These are phyloP conservation scores for Passiflora organensis DNA, from an alignment of 345 rosid genomes.

Conservation along the genomic window DNA sequence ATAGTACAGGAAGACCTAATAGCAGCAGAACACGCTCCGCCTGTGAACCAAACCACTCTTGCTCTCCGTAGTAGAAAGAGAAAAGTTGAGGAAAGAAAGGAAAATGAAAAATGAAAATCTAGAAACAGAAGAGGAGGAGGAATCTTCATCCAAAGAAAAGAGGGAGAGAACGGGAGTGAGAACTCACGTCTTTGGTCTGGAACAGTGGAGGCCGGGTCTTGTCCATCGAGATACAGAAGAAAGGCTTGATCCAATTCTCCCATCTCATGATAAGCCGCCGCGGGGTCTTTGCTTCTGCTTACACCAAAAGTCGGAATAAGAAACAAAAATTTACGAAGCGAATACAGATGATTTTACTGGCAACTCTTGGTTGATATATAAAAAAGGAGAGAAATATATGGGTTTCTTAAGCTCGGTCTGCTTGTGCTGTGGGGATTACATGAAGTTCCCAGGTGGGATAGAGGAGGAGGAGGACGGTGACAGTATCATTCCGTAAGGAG, in stretches of 20 bases:
- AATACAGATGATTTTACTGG: not conserved
- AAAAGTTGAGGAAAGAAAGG: conserved; percentile 4
- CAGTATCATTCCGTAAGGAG: conserved; percentile 52
- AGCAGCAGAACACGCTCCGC: conserved; percentile 44
- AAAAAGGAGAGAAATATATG: not conserved
- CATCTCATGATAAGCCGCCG: conserved; percentile 52
- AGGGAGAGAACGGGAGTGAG: conserved; percentile 1
- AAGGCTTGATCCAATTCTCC: conserved; percentile 96
- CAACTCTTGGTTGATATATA: not conserved
- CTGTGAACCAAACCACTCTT: conserved; percentile 40
- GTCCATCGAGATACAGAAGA: conserved; percentile 88
- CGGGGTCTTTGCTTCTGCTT: conserved; percentile 32
- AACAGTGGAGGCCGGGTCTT: conserved; percentile 50
- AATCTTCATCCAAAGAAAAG: too few species aligned
- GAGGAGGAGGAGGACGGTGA: conserved; percentile 42
- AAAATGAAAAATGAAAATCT: too few species aligned
- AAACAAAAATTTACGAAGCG: not conserved
- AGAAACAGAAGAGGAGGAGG: not conserved
- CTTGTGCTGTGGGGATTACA: conserved; percentile 36
- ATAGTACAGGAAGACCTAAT: conserved; percentile 33
- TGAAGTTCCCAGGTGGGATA: conserved; percentile 47
- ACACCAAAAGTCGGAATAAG: conserved; percentile 5
- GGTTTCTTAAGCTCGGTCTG: not conserved
- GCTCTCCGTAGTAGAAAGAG: conserved; percentile 1
- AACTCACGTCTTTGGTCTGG: conserved; percentile 73